These are phyloP conservation scores for Pseudogymnoascus sp. DNA, from an alignment of 2,329 filamentous ascomycete genomes.

Conservation along the genomic window DNA sequence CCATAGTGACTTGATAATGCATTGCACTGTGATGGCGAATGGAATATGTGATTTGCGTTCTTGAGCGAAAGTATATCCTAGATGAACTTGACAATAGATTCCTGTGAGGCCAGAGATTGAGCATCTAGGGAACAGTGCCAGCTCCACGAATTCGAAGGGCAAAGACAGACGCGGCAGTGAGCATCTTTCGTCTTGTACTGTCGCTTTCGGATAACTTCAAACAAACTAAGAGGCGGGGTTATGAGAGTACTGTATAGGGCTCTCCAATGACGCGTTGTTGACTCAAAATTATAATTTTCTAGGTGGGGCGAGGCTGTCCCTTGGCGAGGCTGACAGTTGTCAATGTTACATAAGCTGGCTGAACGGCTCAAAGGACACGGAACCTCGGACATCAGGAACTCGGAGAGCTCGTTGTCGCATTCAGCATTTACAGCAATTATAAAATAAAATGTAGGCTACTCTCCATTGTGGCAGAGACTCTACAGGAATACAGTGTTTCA, in stretches of 20 bases:
- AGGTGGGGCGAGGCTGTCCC: constrained; percentile 4
- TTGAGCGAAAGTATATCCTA: not conserved
- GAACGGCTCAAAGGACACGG: not conserved
- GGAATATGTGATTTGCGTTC: not conserved
- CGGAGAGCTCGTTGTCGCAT: not conserved
- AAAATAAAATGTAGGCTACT: not conserved
- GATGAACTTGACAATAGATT: not conserved
- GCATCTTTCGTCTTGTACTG: not conserved
- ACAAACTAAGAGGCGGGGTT: not conserved
- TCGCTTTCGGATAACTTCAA: not conserved
- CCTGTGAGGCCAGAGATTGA: not conserved
- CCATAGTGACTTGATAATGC: not conserved
- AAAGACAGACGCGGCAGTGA: not conserved
- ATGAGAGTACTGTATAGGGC: not conserved
- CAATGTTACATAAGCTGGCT: not conserved
- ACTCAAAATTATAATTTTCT: constrained; percentile 8
- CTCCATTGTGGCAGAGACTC: no score
- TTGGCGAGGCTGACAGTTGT: not conserved
- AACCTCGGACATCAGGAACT: not conserved
- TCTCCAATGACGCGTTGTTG: constrained; percentile 3
- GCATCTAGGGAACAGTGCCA: constrained; percentile 1
- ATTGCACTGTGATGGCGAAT: not conserved
- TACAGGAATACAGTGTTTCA: no score
- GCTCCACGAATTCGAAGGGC: not conserved
- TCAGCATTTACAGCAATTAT: not conserved